Evolutionary conservation across 1,284 basidiomycete species (phyloP).

Genomic region (Omphalotus olearius): DNA sequence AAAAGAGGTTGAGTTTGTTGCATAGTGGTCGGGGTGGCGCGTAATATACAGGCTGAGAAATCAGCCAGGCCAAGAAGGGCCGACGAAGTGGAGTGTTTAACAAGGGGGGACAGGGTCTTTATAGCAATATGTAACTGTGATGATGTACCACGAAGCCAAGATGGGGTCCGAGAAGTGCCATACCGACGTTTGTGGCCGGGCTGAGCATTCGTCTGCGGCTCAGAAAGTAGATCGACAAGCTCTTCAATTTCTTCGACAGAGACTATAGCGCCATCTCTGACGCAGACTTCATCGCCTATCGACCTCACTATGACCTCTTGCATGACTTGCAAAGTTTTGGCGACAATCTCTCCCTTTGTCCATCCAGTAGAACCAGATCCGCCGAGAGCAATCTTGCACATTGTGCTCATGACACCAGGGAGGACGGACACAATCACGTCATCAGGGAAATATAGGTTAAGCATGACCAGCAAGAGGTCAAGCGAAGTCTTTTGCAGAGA

Average conservation of each 20-base stretch:
- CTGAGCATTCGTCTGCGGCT: conserved; percentile 13
- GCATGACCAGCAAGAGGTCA: conserved; percentile 49
- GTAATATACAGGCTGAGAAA: conserved; percentile 54
- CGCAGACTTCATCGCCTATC: conserved; percentile 62
- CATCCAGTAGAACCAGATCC: conserved; percentile 50
- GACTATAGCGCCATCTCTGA: conserved; percentile 54
- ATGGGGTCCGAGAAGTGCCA: conserved; percentile 45
- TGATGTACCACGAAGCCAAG: conserved; percentile 61
- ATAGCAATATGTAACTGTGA: conserved; percentile 67
- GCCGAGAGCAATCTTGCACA: conserved; percentile 65
- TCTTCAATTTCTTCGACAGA: conserved; percentile 60
- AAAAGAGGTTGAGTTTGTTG: conserved; percentile 62
- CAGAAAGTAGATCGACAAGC: conserved; percentile 33
- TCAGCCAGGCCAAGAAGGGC: conserved; percentile 55
- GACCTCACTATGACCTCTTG: conserved; percentile 51
- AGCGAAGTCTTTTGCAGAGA: conserved; percentile 65
- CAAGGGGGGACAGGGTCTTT: conserved; percentile 54
- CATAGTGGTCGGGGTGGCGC: conserved; percentile 53
- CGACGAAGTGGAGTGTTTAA: conserved; percentile 60
- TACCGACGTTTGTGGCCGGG: conserved; percentile 23
- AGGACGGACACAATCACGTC: conserved; percentile 68
- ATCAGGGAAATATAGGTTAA: conserved; percentile 60
- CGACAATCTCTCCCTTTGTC: conserved; percentile 62
- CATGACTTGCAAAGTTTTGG: conserved; percentile 54
- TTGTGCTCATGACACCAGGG: conserved; percentile 76